Conservation (phyloP, 352 stramenopile genomes). For the Halophytophthora batemanensis region DNA sequence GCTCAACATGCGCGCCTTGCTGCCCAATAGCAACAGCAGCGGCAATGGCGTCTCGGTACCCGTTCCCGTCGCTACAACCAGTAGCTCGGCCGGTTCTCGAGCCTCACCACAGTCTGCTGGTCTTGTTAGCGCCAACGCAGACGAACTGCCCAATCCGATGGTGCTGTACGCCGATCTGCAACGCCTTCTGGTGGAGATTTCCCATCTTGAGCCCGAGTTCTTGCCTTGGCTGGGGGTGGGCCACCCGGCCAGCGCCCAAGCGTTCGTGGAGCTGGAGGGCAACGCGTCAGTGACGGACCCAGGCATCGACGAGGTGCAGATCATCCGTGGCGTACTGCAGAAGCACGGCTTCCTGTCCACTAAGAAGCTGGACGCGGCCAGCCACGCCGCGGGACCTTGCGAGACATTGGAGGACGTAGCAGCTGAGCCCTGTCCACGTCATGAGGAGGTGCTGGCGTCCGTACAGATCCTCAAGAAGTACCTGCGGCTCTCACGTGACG, state of each 20-base stretch:
- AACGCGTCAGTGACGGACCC: conserved; percentile 75
- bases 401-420: conserved; percentile 51
- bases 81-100: too few species aligned
- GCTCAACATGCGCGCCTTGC: conserved; percentile 62
- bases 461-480: conserved; percentile 75
- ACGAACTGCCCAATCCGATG: conserved; percentile 28
- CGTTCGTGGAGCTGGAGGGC: conserved; percentile 70
- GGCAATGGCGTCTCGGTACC: conserved; percentile 7
- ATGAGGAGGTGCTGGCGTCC: conserved; percentile 53
- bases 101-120: too few species aligned
- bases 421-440: conserved; percentile 46
- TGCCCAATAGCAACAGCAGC: too few species aligned
- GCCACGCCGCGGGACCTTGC: conserved; percentile 37
- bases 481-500: conserved; percentile 54
- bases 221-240: conserved; percentile 66
- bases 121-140: conserved; percentile 13
- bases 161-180: conserved; percentile 64
- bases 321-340: conserved; percentile 78
- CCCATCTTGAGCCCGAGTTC: conserved; percentile 62
- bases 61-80: conserved; percentile 8
- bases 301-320: conserved; percentile 79
- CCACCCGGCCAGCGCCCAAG: conserved; percentile 52
- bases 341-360: conserved; percentile 76
- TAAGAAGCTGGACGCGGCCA: conserved; percentile 59
- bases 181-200: conserved; percentile 51